Base-by-base conservation (phyloP, 2,329 filamentous ascomycete species). In the Talaromyces marneffei region DNA sequence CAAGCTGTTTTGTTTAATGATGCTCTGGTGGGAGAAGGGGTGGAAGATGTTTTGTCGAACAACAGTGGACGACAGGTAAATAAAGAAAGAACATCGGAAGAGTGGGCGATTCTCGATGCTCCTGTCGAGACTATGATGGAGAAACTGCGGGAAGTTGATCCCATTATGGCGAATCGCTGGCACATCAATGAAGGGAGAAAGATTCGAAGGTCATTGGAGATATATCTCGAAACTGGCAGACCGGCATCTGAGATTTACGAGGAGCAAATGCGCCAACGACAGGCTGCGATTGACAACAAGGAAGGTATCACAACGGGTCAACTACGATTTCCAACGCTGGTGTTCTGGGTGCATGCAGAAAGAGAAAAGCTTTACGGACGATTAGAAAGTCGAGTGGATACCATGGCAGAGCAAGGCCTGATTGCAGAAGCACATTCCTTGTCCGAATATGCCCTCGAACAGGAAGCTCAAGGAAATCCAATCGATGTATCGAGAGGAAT, bases 131-230 rank as follows among this genome's bases (percentile, higher is more conserved):
- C 85, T 10, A 86, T 99, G 60, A 76, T 94, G 25, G 80, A 84
- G 37, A 88, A 88, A 72, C 78, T 99, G 57, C 82, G 82, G 61
- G 87, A 91, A 67, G 87, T 96, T 4, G 94, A 99, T 72, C 93
- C 94, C 0, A 79, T 85, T 20, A 97, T 97, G 89, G 95, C 93
- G 0, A 83, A 87, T 48, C 83, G 88, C 61, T 99, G 94, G 94
- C 95, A 99, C 75, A 94, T 93, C 0, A 94, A 92, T 48, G 94
- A 99, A 70, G 81, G 86, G 50, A 86, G 94, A 63, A 97, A 96
- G 75, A 97, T 99, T 62, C 85, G 85, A 64, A 86, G 92, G 5
- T 96, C 92, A 1, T 81, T 99, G 3, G 90, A 97, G 70, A 97
- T 99, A 57, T 97, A 86, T 70, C 82, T 97, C 7, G 86, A 87